phyloP scores from a whole-genome alignment of 148 eudicot genomes.

The Arctostaphylos glauca region DNA sequence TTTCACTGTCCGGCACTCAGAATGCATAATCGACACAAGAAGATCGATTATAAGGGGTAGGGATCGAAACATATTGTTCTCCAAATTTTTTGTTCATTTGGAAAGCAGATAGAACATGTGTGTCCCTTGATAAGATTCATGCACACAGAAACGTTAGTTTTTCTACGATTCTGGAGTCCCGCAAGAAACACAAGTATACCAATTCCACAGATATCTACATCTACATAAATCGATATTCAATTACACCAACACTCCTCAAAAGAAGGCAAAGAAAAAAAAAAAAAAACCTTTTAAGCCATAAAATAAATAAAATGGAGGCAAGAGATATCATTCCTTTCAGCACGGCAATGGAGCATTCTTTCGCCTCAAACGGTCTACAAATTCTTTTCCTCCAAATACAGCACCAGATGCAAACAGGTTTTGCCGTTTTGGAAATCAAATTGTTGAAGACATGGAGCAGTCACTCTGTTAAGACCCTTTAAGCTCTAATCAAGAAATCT shows the following conservation, averaged over 20 bases:
- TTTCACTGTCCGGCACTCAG: background rate
- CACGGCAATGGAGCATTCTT: background rate
- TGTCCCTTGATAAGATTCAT: background rate
- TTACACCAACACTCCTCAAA: background rate
- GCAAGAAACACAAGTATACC: background rate
- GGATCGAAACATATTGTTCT: background rate
- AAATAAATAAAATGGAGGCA: background rate
- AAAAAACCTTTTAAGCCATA: background rate
- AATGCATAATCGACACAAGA: background rate
- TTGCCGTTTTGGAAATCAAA: background rate
- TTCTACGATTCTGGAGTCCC: background rate
- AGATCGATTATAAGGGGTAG: no score
- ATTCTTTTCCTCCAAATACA: background rate
- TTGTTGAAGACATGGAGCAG: background rate
- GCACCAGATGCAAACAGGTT: background rate
- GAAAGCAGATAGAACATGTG: background rate
- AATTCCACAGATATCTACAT: background rate
- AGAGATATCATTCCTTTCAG: background rate
- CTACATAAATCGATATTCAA: background rate
- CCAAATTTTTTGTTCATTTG: background rate
- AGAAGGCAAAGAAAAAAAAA: background rate
- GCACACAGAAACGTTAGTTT: background rate
- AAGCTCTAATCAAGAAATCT: background rate
- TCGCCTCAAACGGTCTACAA: background rate
- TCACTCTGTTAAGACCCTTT: background rate